Conservation (phyloP, 2,329 filamentous ascomycete species). For the Claviceps capensis region DNA sequence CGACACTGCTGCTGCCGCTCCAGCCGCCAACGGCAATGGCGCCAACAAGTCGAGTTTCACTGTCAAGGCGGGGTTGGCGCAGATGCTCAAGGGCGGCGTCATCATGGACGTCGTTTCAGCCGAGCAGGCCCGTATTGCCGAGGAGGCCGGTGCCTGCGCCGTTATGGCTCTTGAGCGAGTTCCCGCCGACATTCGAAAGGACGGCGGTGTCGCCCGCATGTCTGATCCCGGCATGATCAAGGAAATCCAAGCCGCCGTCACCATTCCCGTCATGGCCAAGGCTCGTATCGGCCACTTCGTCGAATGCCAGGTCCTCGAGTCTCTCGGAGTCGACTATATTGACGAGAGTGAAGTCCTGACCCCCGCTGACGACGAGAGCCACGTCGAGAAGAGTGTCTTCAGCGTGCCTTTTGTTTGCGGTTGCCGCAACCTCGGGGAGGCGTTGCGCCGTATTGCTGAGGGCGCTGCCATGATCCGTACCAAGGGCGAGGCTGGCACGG, state of each 20-base stretch:
- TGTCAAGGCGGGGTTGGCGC: constrained; percentile 87
- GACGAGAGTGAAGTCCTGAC: constrained; percentile 97
- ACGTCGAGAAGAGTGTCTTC: constrained; percentile 81
- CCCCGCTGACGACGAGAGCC: constrained; percentile 77
- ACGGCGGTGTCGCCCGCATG: constrained; percentile 95
- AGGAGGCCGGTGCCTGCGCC: constrained; percentile 87
- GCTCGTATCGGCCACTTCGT: constrained; percentile 95
- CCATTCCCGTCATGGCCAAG: constrained; percentile 98
- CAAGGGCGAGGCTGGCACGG: constrained; percentile 94
- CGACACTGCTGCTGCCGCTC: constrained; percentile 18
- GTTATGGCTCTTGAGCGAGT: constrained; percentile 99
- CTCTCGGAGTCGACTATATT: constrained; percentile 91
- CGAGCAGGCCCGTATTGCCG: constrained; percentile 88
- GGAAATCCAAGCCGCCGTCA: constrained; percentile 87
- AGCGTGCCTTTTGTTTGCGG: constrained; percentile 89
- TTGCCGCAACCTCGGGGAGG: constrained; percentile 88
- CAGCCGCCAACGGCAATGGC: constrained; percentile 16
- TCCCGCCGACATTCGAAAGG: constrained; percentile 82
- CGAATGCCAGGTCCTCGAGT: constrained; percentile 95
- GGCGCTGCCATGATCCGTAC: constrained; percentile 98
- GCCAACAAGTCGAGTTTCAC: constrained; percentile 49
- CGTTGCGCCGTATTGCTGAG: constrained; percentile 77
- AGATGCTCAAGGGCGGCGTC: constrained; percentile 98
- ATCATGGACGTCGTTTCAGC: constrained; percentile 99
- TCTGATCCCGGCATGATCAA: constrained; percentile 89